Conservation (phyloP, 1,284 basidiomycete genomes). For the Sporisorium exsertum region DNA sequence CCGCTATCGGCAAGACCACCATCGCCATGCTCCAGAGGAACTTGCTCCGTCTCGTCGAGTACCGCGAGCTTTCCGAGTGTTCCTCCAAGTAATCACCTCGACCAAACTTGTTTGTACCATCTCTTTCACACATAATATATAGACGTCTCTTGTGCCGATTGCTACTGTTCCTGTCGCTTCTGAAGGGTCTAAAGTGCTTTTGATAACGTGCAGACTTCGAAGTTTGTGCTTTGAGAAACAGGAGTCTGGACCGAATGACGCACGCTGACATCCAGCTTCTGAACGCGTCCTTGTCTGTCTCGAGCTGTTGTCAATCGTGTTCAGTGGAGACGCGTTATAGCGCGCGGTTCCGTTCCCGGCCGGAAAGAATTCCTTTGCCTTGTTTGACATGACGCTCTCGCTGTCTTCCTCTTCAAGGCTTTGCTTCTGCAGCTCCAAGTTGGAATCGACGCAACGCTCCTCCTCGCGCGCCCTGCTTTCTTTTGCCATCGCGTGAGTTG, state of each 20-base stretch:
- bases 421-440: neutral
- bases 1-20: slow-evolving; percentile 94
- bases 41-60: slow-evolving; percentile 73
- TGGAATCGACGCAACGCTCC: neutral
- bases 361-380: slow-evolving; percentile 23
- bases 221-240: too few species aligned
- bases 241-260: too few species aligned
- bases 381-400: slow-evolving; percentile 10
- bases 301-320: neutral
- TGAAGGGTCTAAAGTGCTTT: neutral
- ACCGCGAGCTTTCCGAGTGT: slow-evolving; percentile 46
- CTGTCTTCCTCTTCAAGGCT: neutral
- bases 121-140: slow-evolving; percentile 12
- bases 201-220: too few species aligned
- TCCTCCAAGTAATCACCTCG: slow-evolving; percentile 7
- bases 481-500: slow-evolving; percentile 3
- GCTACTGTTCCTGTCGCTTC: neutral
- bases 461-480: slow-evolving; percentile 12
- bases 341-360: slow-evolving; percentile 10
- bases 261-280: too few species aligned
- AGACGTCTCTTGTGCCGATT: slow-evolving; percentile 17
- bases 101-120: neutral
- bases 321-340: neutral
- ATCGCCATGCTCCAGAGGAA: slow-evolving; percentile 96
- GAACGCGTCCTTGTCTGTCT: slow-evolving; percentile 5